Base-by-base conservation (phyloP, 495 filamentous ascomycete genomes). In the Podospora tetraspora region DNA sequence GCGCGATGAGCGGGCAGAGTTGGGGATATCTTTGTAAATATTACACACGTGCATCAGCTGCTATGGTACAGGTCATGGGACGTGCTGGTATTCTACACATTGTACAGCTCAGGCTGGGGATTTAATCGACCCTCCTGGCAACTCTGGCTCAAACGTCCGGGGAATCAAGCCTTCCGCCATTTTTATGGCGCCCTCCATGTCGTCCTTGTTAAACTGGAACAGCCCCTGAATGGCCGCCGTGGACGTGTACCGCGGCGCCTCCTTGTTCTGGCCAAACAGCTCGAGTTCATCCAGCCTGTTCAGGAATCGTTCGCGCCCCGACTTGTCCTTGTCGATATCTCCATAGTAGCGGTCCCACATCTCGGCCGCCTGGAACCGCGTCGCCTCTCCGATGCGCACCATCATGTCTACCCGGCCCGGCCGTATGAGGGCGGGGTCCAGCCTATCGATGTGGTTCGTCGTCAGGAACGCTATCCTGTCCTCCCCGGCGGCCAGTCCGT, bases 291-390 rank as follows among this genome's bases (percentile, higher is more conserved):
- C 78, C 32, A 88, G 74, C 60, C 79, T 77, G 3, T 73, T 30
- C 56, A 89, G 68, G 73, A 89, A 89, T 19, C 78, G 76, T 63
- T 85, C 81, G 62, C 88, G 85, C 19, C 83, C 81, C 2, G 78
- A 73, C 12, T 87, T 88, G 62, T 88, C 84, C 13, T 75, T 64
- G 72, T 96, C 92, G n/a, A 91, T 77, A 43, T 93, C 91, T 3
- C 90, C 89, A 69, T 97, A 99, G 78, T 98, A 99, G 30, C 95
- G 87, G 77, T 94, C 90, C 95, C 95, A 99, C 79, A 99, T 89
- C 77, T 90, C 82, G 8, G 80, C 87, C 19, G 94, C 92, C 77
- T 97, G 94, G 75, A 91, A 91, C 63, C 86, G 83, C 43, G 91
- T 93, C 22, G 94, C 92, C 75, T 95, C 91, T 16, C 94, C 96